Evolutionary conservation across 257 asterid genomes (phyloP).

Genomic region (Fraxinus pennsylvanica): DNA sequence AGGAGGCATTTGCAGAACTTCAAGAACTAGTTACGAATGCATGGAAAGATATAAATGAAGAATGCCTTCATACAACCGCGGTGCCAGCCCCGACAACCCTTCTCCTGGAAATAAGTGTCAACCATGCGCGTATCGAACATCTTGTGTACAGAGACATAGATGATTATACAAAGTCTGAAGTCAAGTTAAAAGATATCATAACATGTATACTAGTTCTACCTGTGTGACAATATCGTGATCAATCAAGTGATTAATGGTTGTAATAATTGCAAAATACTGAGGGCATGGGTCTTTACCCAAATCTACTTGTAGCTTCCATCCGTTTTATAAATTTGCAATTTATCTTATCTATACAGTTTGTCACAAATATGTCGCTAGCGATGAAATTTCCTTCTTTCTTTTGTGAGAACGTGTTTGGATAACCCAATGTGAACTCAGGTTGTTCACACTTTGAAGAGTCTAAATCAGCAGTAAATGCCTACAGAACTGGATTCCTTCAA

Average conservation of each 20-base stretch:
- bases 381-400: too few relatives aligned
- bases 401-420: too few relatives aligned
- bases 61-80: too few relatives aligned
- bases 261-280: neutral
- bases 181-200: neutral
- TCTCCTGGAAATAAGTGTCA: neutral
- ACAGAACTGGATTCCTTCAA: neutral
- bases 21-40: neutral
- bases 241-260: neutral
- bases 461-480: conserved; percentile 26
- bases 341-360: too few relatives aligned
- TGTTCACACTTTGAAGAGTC: conserved; percentile 5
- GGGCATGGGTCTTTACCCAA: too few relatives aligned
- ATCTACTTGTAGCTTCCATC: too few relatives aligned
- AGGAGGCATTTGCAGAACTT: neutral
- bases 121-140: neutral
- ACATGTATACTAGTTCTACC: neutral
- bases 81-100: neutral
- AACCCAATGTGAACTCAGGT: neutral
- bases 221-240: neutral
- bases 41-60: too few relatives aligned
- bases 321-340: too few relatives aligned
- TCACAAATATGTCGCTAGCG: too few relatives aligned
- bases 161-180: neutral
- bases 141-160: neutral